phyloP scores from a whole-genome alignment of 306 rosid genomes.

The Oemleria cerasiformis region DNA sequence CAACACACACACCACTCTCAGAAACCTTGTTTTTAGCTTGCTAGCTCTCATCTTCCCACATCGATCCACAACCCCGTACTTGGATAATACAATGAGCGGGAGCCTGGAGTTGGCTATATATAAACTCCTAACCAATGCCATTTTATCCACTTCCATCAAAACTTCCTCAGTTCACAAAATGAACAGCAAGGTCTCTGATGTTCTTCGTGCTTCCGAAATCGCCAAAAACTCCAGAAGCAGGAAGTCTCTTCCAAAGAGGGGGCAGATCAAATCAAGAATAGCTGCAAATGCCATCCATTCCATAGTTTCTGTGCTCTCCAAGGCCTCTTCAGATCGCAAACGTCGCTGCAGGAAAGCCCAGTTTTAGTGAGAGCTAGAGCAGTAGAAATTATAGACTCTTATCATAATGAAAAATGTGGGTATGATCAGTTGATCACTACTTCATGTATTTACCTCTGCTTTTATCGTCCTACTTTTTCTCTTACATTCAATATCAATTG shows the following conservation, averaged over 20 bases:
- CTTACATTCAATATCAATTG: no score
- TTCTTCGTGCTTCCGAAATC: constrained; percentile 22
- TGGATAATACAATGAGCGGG: not conserved
- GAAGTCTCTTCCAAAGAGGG: constrained; percentile 35
- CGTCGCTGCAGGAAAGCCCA: constrained; percentile 6
- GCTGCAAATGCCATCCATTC: constrained; percentile 32
- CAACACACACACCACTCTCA: constrained; percentile 31
- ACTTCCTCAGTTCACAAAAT: constrained; percentile 21
- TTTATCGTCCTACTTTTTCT: not conserved
- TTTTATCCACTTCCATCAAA: constrained; percentile 5
- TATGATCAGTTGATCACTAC: not conserved
- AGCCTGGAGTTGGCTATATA: not conserved
- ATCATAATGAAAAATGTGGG: not conserved
- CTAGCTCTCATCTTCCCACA: constrained; percentile 9
- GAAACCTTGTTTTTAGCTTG: constrained; percentile 18
- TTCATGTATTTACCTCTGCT: constrained; percentile 6
- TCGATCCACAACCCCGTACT: not conserved
- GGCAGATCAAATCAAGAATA: constrained; percentile 28
- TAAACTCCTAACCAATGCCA: not conserved
- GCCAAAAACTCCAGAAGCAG: constrained; percentile 11
- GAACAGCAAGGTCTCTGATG: constrained; percentile 42
- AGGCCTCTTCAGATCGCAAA: constrained; percentile 22
- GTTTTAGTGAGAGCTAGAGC: not conserved
- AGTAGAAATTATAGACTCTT: no score
- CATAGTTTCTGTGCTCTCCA: constrained; percentile 30